These are phyloP conservation scores for Diaporthe citri DNA, from an alignment of 2,329 filamentous ascomycete species.

Conservation along the genomic window DNA sequence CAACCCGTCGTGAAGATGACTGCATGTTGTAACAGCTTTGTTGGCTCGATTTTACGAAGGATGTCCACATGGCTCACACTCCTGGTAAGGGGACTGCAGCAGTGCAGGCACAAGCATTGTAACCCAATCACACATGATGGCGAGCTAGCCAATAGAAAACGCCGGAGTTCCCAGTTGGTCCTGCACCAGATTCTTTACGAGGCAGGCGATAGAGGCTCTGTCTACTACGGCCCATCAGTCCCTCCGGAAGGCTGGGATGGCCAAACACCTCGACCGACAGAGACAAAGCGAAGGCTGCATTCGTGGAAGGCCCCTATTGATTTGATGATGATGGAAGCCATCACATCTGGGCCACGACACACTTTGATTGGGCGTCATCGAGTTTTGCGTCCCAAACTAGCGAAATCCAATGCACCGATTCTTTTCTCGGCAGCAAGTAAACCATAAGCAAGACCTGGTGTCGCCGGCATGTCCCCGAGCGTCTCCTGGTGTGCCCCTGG, in stretches of 20 bases:
- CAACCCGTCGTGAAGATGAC: constrained; percentile 12
- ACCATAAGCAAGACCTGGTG: background rate
- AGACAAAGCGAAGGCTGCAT: background rate
- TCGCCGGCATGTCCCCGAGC: background rate
- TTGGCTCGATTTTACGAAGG: constrained; percentile 14
- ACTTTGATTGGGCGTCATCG: background rate
- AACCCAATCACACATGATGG: background rate
- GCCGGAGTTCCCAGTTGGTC: background rate
- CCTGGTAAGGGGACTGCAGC: background rate
- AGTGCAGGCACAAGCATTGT: constrained; percentile 5
- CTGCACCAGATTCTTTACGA: background rate
- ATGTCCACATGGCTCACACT: constrained; percentile 20
- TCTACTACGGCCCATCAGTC: background rate
- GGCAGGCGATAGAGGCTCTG: background rate
- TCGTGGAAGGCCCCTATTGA: background rate
- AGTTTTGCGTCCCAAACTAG: background rate
- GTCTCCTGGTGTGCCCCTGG: background rate
- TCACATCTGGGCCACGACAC: background rate
- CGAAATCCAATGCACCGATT: background rate
- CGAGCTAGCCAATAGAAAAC: background rate
- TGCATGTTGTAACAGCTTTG: background rate
- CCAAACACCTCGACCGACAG: background rate
- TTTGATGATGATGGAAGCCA: background rate
- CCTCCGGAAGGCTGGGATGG: background rate
- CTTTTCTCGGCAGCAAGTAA: background rate